Evolutionary conservation across 768 basidiomycete species (phyloP), one percentile per base, ranked within the genome.

Genomic region (Leccinum uliginosum): DNA sequence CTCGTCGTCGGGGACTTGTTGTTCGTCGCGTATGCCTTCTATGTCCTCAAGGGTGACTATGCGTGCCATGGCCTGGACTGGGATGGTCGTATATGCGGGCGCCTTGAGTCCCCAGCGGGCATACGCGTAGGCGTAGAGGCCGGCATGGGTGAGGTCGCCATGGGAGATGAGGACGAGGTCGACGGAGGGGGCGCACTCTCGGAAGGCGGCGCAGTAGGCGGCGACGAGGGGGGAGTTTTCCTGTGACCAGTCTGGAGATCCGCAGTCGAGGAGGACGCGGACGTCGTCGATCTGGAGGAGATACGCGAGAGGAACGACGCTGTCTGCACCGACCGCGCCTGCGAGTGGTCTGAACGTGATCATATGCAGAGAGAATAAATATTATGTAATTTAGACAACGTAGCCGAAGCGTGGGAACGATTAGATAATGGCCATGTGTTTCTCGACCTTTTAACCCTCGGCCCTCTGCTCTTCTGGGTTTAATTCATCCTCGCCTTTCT

Each of bases 251-350:
- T 93, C 91, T 2, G 88, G 90, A 6, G 93, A 90, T 12, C 97
- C 97, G 69, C 96, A 93, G 75, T 99, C 97, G 56, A 99, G 81
- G 19, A 99, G 82, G 63, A 99, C 91, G 56, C 84, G 81, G 21
- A 97, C 87, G 72, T 95, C 93, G 77, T 98, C 97, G 54, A 98
- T 83, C 66, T 98, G 90, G 21, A 99, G 83, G 30, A 98, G 78
- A 71, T 97, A 96, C 8, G 86, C 82, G 44, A 93, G 76, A 3
- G 91, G 89, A 7, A 78, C 80, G 8, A 82, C 80, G 57, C 78
- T 75, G 8, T 80, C 75, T 2, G 86, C 83, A 60, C 83, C 83
- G 51, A 92, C 91, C 35, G 91, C 84, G 24, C 92, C 92, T 35
- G 92, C 88, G 46, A 98, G 77, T 2, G 96, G 91, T 9, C 89